Conservation (phyloP, 192 early-diverging fungal species). For the Linderina pennispora region DNA sequence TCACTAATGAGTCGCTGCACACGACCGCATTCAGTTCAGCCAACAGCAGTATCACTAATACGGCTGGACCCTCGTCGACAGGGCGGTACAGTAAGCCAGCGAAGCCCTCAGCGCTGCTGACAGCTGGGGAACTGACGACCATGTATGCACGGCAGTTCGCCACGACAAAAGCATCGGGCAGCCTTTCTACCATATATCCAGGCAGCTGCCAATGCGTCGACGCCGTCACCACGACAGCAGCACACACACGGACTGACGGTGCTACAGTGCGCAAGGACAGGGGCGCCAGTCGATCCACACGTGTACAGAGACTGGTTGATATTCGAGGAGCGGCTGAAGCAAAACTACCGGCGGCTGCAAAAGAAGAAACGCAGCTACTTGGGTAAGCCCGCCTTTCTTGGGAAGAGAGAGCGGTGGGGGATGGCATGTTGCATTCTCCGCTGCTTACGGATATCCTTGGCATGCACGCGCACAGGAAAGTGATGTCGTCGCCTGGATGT, state of each 20-base stretch:
- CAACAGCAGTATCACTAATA: no score
- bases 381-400: no score
- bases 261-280: constrained; percentile 31
- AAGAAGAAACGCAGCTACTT: constrained; percentile 66
- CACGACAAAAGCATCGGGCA: constrained; percentile 15
- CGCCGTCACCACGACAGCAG: constrained; percentile 17
- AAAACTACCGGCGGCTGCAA: constrained; percentile 60
- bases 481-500: no score
- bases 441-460: background rate
- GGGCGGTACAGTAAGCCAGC: no score
- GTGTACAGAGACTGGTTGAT: constrained; percentile 70
- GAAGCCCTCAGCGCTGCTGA: constrained; percentile 8
- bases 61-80: no score
- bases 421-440: background rate
- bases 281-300: constrained; percentile 37
- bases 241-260: constrained; percentile 37
- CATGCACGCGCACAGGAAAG: constrained; percentile 2
- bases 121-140: constrained; percentile 32
- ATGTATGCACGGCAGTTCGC: constrained; percentile 47
- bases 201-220: constrained; percentile 21
- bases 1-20: background rate
- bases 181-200: constrained; percentile 39
- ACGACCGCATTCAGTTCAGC: background rate
- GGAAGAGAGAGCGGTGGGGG: no score
- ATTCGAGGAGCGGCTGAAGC: constrained; percentile 73